A percentile compares a stretch with the other conserved stretches of the same genome.
Conservation (phyloP, 2,329 filamentous ascomycete species). For the Talaromyces piceae region DNA sequence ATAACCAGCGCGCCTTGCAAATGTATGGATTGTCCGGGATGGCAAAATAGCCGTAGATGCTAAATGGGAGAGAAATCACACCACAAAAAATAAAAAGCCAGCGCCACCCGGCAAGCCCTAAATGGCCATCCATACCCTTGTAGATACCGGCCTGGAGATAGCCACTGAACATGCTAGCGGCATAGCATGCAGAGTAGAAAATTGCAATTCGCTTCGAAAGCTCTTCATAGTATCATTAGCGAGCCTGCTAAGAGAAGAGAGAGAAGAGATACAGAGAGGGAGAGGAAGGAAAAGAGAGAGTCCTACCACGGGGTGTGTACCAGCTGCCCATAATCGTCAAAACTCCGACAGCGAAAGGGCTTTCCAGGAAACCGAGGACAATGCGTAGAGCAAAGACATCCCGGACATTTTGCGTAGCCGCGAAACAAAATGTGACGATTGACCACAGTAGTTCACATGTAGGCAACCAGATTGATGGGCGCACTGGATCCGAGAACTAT, state of each 20-base stretch:
- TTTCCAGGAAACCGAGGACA: conserved; percentile 16
- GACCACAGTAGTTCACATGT: conserved; percentile 17
- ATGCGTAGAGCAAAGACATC: conserved; percentile 18
- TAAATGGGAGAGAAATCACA: conserved; percentile 23
- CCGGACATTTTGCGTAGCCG: conserved; percentile 17
- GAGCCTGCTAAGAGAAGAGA: neutral
- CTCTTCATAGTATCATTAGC: conserved; percentile 11
- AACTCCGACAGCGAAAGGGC: conserved; percentile 16
- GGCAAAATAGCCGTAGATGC: conserved; percentile 21
- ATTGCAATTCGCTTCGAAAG: conserved; percentile 19
- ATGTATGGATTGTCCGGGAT: conserved; percentile 30
- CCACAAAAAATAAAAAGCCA: conserved; percentile 25
- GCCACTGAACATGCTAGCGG: conserved; percentile 18
- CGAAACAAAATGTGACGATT: conserved; percentile 17
- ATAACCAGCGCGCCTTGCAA: conserved; percentile 15
- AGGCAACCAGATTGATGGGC: conserved; percentile 16
- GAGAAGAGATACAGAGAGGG: neutral
- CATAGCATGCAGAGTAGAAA: conserved; percentile 16
- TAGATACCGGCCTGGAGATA: conserved; percentile 18
- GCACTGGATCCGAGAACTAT: conserved; percentile 9
- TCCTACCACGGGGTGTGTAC: conserved; percentile 11
- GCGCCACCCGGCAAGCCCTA: conserved; percentile 22
- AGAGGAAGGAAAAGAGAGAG: neutral
- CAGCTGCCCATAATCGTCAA: conserved; percentile 17
- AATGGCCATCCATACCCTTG: conserved; percentile 11